Evolutionary conservation across 2,329 filamentous ascomycete species (phyloP).

Genomic region (Westerdykella sp.): DNA sequence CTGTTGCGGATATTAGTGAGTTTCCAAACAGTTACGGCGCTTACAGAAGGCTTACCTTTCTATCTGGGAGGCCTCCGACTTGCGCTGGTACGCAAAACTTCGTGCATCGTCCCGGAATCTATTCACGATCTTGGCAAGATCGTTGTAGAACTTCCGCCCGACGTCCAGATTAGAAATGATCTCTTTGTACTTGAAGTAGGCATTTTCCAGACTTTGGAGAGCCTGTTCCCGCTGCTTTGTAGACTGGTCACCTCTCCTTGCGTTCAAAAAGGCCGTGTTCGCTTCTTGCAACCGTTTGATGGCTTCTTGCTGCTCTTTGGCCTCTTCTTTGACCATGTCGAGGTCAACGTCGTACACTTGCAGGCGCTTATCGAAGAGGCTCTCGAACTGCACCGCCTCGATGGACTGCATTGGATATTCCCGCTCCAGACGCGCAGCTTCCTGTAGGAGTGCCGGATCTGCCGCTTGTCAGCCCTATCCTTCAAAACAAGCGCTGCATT

Average conservation of each 20-base stretch:
- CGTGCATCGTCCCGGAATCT: conserved; percentile 76
- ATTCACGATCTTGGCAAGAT: conserved; percentile 79
- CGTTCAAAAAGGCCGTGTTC: conserved; percentile 71
- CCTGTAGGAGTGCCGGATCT: conserved; percentile 71
- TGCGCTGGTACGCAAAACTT: conserved; percentile 71
- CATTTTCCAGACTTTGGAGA: conserved; percentile 80
- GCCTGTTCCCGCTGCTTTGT: conserved; percentile 75
- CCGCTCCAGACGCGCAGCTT: conserved; percentile 78
- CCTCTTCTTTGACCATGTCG: conserved; percentile 64
- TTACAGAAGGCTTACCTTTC: conserved; percentile 56
- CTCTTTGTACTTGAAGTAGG: conserved; percentile 94
- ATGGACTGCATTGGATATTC: conserved; percentile 79
- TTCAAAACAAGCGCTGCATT: conserved; percentile 7
- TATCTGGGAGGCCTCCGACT: conserved; percentile 71
- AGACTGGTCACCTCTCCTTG: conserved; percentile 60
- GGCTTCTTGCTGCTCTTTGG: conserved; percentile 67
- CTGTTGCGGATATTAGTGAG: conserved; percentile 26
- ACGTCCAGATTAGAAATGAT: conserved; percentile 87
- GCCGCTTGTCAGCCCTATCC: conserved; percentile 19
- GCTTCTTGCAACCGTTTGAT: conserved; percentile 63
- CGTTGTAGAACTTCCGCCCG: conserved; percentile 94
- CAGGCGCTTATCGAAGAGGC: conserved; percentile 78
- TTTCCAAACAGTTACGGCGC: not conserved
- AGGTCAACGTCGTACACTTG: conserved; percentile 75
- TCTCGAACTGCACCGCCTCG: conserved; percentile 84